Conservation (phyloP, 108 stramenopile genomes). For the Epithemia pelagica region DNA sequence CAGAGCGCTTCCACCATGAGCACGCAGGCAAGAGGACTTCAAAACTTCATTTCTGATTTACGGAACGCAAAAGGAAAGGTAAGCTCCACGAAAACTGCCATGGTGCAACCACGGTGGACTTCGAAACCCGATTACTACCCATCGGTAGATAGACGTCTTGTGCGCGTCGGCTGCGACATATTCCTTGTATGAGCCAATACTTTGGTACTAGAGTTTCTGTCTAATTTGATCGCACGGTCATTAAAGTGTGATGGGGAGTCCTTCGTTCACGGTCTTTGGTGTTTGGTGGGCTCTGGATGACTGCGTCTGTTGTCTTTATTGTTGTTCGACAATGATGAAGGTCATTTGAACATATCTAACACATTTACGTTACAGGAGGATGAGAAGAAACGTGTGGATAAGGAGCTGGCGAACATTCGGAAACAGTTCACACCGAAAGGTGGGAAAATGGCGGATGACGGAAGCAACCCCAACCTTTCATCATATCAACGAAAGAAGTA, state of each 20-base stretch:
- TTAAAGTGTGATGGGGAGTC: background rate
- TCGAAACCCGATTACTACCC: background rate
- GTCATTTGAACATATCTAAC: too few relatives aligned
- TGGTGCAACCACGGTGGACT: background rate
- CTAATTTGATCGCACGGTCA: background rate
- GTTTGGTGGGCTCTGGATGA: background rate
- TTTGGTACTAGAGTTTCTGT: background rate
- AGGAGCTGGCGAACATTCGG: conserved; percentile 98
- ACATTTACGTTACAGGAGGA: conserved; percentile 84
- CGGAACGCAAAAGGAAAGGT: conserved; percentile 85
- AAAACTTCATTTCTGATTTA: conserved; percentile 89
- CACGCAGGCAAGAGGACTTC: conserved; percentile 79
- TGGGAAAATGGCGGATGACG: conserved; percentile 61
- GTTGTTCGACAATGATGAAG: too few relatives aligned
- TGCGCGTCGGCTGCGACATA: conserved; percentile 1
- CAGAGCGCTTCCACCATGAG: conserved; percentile 35
- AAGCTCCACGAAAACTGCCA: conserved; percentile 2
- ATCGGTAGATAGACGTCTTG: background rate
- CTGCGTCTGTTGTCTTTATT: background rate
- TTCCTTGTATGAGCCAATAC: background rate
- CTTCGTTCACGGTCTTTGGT: background rate
- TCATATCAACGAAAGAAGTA: conserved; percentile 96
- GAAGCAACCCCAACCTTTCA: conserved; percentile 63
- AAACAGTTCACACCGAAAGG: conserved; percentile 88
- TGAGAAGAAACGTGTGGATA: conserved; percentile 88